Conservation (phyloP, 768 basidiomycete genomes). For the Tylopilus felleus region DNA sequence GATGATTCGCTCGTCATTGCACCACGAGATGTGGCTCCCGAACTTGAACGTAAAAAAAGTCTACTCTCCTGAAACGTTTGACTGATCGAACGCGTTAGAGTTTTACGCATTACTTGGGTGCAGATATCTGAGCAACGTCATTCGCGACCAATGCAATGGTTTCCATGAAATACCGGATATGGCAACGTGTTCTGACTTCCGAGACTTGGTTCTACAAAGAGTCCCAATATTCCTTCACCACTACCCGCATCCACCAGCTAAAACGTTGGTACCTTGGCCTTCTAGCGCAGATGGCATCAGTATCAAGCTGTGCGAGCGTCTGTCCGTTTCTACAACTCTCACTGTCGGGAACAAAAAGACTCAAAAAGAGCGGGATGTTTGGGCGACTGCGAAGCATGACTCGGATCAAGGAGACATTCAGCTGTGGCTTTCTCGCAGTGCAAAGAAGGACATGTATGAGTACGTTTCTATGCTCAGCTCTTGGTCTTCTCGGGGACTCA, state of each 20-base stretch:
- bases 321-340: conserved; percentile 58
- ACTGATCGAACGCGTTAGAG: background rate
- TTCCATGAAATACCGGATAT: background rate
- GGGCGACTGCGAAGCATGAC: conserved; percentile 58
- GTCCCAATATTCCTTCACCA: conserved; percentile 62
- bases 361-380: conserved; percentile 56
- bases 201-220: conserved; percentile 60
- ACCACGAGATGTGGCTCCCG: conserved; percentile 60
- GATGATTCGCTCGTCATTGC: conserved; percentile 67
- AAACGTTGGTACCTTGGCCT: background rate
- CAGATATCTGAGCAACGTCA: background rate
- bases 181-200: background rate
- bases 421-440: conserved; percentile 67
- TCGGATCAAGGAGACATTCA: conserved; percentile 54
- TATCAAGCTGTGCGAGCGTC: conserved; percentile 58
- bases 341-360: conserved; percentile 45
- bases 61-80: background rate
- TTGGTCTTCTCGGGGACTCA: background rate
- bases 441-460: conserved; percentile 86
- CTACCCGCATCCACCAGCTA: conserved; percentile 48
- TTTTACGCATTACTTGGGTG: background rate
- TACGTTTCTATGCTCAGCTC: conserved; percentile 38
- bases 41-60: conserved; percentile 64
- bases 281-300: conserved; percentile 17
- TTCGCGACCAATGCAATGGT: background rate